Percentiles rank a stretch among this genome's conserved stretches.
Conservation (phyloP, 2,329 filamentous ascomycete species). For the Alternaria hordeiaustralica region DNA sequence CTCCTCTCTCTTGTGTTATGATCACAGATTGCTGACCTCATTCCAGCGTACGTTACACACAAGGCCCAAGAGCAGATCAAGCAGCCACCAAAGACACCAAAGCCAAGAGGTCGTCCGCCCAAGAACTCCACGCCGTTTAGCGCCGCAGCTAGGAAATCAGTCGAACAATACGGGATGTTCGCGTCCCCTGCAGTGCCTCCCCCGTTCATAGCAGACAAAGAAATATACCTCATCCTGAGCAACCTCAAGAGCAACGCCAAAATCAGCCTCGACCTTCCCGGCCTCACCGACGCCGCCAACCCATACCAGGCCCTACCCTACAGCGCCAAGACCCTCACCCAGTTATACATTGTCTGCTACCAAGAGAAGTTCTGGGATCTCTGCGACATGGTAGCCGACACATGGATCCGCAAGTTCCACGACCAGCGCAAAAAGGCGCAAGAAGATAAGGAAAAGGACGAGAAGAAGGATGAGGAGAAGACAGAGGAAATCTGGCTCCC, state of each 20-base stretch:
- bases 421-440: slow-evolving; percentile 8
- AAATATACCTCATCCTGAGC: not conserved
- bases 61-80: not conserved
- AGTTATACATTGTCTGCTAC: slow-evolving; percentile 38
- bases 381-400: slow-evolving; percentile 42
- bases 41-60: not conserved
- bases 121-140: not conserved
- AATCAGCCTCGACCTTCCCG: slow-evolving; percentile 25
- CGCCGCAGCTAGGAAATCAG: not conserved
- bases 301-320: slow-evolving; percentile 17
- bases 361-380: slow-evolving; percentile 16
- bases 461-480: not conserved
- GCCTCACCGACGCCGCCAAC: slow-evolving; percentile 3
- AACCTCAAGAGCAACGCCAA: not conserved
- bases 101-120: not conserved
- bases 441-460: not conserved
- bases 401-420: slow-evolving; percentile 45
- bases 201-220: not conserved
- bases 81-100: not conserved
- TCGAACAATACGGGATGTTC: not conserved
- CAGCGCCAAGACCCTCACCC: slow-evolving; percentile 23
- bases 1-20: not conserved
- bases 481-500: slow-evolving; percentile 17
- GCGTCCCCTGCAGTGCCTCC: not conserved
- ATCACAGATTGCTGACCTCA: not conserved